A percentile compares a stretch with the other conserved stretches of the same genome.
Evolutionary conservation across 1,139 yeast genomes (phyloP).

Genomic region (Yamadazyma blattariae): DNA sequence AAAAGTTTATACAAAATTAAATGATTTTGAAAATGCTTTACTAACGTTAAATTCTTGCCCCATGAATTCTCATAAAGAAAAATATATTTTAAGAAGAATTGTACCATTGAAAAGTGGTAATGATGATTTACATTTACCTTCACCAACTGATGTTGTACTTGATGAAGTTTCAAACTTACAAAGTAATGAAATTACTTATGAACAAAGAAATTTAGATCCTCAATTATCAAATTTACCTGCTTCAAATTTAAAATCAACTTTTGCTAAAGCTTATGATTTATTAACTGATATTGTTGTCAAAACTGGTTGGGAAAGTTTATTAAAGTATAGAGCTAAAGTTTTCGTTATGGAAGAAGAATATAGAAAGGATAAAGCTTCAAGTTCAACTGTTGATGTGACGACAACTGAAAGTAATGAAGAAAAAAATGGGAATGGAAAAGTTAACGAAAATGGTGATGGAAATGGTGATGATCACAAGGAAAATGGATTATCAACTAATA

Average conservation of each 20-base stretch:
- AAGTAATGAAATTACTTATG: constrained; percentile 48
- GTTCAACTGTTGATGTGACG: constrained; percentile 7
- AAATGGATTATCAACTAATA: too few species aligned
- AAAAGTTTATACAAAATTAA: constrained; percentile 64
- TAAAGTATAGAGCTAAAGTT: constrained; percentile 75
- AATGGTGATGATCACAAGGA: constrained; percentile 9
- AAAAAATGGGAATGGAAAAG: not conserved
- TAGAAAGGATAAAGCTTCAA: constrained; percentile 38
- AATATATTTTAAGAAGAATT: constrained; percentile 52
- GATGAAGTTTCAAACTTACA: constrained; percentile 59
- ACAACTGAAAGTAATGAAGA: not conserved
- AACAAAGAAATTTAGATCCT: constrained; percentile 61
- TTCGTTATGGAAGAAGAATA: constrained; percentile 97
- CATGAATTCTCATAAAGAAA: constrained; percentile 73
- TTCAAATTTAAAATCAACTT: constrained; percentile 72
- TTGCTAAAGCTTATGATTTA: constrained; percentile 74
- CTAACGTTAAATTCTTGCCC: constrained; percentile 89
- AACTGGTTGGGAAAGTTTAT: constrained; percentile 88
- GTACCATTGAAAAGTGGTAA: constrained; percentile 54
- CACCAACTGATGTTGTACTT: constrained; percentile 74
- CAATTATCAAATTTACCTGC: constrained; percentile 73
- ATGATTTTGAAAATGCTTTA: constrained; percentile 74
- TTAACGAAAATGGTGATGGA: not conserved
- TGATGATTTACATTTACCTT: constrained; percentile 67
- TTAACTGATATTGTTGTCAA: constrained; percentile 68